Evolutionary conservation across 2,329 filamentous ascomycete species (phyloP).

Genomic region (Ophiobolus disseminans): DNA sequence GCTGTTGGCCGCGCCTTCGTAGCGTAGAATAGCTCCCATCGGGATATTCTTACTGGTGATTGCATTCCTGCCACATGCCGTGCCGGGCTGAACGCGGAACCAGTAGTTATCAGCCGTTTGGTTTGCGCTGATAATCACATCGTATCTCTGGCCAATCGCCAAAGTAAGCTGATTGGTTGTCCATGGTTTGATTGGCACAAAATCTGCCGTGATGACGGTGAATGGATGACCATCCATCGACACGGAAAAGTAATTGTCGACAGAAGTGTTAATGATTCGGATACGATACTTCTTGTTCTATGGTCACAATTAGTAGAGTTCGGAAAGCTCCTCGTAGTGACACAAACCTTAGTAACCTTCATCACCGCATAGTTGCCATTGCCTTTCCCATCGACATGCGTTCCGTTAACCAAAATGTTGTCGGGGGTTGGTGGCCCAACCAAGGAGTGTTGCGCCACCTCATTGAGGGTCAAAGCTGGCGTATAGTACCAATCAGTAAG

Average conservation of each 20-base stretch:
- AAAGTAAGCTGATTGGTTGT: conserved; percentile 45
- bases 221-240: conserved; percentile 52
- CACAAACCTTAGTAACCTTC: conserved; percentile 43
- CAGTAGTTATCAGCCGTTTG: conserved; percentile 55
- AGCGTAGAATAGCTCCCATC: conserved; percentile 51
- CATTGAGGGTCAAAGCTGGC: conserved; percentile 40
- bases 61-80: conserved; percentile 37
- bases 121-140: conserved; percentile 56
- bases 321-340: background rate
- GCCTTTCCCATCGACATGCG: conserved; percentile 57
- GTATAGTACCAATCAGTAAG: conserved; percentile 69
- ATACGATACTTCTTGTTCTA: conserved; percentile 62
- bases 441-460: conserved; percentile 40
- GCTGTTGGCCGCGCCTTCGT: conserved; percentile 43
- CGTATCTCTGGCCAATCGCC: conserved; percentile 53
- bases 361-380: conserved; percentile 45
- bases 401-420: conserved; percentile 61
- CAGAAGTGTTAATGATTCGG: conserved; percentile 63
- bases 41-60: conserved; percentile 36
- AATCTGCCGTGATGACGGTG: conserved; percentile 52
- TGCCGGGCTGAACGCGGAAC: conserved; percentile 53
- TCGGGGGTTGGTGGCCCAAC: conserved; percentile 53
- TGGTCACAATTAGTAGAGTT: conserved; percentile 8
- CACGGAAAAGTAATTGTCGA: conserved; percentile 42
- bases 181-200: conserved; percentile 53